phyloP scores from a whole-genome alignment of 78 protist genomes.

The Dictyostelium discoideum region DNA sequence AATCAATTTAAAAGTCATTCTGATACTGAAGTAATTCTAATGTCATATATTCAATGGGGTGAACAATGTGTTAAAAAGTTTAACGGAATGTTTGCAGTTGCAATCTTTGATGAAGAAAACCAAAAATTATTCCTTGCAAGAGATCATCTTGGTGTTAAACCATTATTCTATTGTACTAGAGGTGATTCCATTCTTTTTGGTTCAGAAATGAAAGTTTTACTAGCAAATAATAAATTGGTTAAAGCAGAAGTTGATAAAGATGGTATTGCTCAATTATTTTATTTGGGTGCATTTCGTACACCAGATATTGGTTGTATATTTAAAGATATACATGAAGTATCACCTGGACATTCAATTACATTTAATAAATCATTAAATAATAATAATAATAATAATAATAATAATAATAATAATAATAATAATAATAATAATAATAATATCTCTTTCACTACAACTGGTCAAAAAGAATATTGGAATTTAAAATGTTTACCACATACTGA shows the following conservation, averaged over 20 bases:
- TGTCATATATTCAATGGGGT: constrained; percentile 2
- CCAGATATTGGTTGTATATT: constrained; percentile 5
- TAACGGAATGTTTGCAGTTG: constrained; percentile 6
- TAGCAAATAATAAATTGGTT: neutral
- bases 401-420: neutral
- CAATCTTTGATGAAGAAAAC: neutral
- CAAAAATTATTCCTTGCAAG: neutral
- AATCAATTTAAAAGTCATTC: neutral
- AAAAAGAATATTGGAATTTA: neutral
- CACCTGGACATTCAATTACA: neutral
- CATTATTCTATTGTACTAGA: constrained; percentile 7
- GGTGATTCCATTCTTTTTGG: neutral
- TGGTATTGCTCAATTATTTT: neutral
- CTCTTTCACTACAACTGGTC: neutral
- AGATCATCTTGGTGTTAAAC: neutral
- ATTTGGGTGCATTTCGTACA: constrained; percentile 5
- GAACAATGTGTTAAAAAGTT: neutral
- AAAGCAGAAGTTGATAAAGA: neutral
- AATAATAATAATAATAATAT: neutral
- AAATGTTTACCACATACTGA: neutral
- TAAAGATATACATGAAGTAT: constrained; percentile 1
- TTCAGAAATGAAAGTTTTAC: neutral
- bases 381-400: too few relatives aligned
- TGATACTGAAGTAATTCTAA: neutral
- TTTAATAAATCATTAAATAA: neutral